Percentiles rank a stretch among this genome's conserved stretches.
Conservation (phyloP, 192 early-diverging fungal species). For the Powellomyces hirtus region DNA sequence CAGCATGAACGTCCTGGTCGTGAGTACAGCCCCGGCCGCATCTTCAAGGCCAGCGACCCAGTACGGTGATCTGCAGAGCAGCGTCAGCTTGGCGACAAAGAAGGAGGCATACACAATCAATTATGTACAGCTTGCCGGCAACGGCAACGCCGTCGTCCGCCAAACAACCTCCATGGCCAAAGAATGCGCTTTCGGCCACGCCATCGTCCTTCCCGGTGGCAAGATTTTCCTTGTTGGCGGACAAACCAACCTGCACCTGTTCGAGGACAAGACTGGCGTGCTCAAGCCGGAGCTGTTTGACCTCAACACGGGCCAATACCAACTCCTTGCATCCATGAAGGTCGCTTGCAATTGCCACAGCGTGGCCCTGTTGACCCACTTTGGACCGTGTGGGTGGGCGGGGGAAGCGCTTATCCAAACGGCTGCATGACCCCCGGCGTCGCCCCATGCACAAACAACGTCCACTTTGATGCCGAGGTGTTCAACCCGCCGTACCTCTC, state of each 20-base stretch:
- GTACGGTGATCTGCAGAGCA: background rate
- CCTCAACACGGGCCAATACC: background rate
- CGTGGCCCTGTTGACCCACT: background rate
- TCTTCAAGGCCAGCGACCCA: background rate
- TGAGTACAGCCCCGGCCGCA: background rate
- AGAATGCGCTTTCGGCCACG: background rate
- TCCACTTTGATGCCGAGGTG: constrained; percentile 5
- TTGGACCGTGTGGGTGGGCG: background rate
- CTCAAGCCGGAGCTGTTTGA: background rate
- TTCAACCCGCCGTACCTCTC: constrained; percentile 10
- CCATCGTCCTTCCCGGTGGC: background rate
- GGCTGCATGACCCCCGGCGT: background rate
- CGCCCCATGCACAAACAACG: background rate
- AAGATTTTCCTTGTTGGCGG: constrained; percentile 1
- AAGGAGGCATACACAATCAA: background rate
- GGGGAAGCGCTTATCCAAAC: background rate
- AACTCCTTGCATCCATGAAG: background rate
- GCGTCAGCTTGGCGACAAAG: background rate
- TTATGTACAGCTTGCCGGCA: background rate
- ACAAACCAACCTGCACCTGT: constrained; percentile 6
- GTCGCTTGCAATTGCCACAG: constrained; percentile 2
- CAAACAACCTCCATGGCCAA: background rate
- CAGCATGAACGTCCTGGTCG: background rate
- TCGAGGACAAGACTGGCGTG: constrained; percentile 1
- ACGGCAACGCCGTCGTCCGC: background rate